Evolutionary conservation across 371 early-diverging fungal species (phyloP), one percentile per base, ranked within the genome.

Genomic region (Mucor velutinosus): DNA sequence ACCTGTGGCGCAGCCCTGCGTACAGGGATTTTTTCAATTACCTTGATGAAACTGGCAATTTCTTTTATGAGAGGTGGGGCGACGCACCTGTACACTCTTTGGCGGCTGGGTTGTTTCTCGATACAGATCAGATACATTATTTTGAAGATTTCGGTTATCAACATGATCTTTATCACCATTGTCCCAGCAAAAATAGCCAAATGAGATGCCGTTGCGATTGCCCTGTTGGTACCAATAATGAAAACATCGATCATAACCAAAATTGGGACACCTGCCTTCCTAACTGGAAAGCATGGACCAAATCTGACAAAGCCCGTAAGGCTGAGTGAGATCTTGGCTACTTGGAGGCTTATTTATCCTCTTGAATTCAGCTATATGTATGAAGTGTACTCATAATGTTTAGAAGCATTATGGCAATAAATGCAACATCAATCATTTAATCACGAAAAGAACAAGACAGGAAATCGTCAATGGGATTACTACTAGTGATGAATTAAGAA

Each of bases 121-220:
- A 85, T 17, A 92, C 88, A 67, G 81, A 86, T 53, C 83, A 95
- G 79, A 86, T 97, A 32, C 97, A 96, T 69, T 97, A 93, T 77
- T 98, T 98, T 78, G 93, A 96, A 66, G 93, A 94, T 71, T 86
- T 95, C 65, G 95, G 94, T 4, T 95, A 95, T 75, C 85, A 89
- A 43, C 94, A 95, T 72, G 91, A 87, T 53, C 70, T 79, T 30
- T 89, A 91, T 69, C 81, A 82, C 30, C 91, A 92, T 66, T 95
- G 95, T 66, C 90, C 92, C 14, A 64, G 73, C 15, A 73, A 79
- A 64, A 65, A 72, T 30, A 79, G 76, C 45, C 67, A 67, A 17
- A 49, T 72, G 12, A 74, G 70, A 0, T 84, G 84, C 59, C 65
- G 76, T 11, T 84, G 84, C 58, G 70, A 79, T 27, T 81, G 84